Conservation (phyloP, 2,329 filamentous ascomycete genomes). For the Plenodomus biglobosus region DNA sequence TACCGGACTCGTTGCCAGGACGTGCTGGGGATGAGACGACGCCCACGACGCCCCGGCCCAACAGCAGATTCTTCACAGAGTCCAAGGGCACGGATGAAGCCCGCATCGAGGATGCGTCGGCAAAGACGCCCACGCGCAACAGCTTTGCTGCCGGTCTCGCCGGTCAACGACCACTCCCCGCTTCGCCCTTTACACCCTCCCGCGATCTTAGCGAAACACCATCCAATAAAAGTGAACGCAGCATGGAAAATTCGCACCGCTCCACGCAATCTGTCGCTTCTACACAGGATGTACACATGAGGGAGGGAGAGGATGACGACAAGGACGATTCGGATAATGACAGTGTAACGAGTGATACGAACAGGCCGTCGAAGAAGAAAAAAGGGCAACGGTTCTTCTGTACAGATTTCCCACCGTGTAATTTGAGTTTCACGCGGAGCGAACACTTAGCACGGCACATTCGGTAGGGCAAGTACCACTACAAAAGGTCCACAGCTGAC, state of each 20-base stretch:
- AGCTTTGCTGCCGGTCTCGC: slow-evolving; percentile 50
- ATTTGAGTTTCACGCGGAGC: slow-evolving; percentile 90
- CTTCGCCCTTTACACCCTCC: slow-evolving; percentile 50
- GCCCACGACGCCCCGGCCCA: slow-evolving; percentile 58
- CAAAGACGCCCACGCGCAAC: slow-evolving; percentile 65
- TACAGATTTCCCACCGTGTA: slow-evolving; percentile 91
- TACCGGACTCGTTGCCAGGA: slow-evolving; percentile 46
- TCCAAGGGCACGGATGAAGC: slow-evolving; percentile 39
- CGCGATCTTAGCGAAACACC: slow-evolving; percentile 47
- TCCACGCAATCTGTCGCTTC: slow-evolving; percentile 63
- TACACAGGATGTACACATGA: slow-evolving; percentile 74
- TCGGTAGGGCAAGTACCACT: slow-evolving; percentile 58
- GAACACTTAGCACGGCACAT: slow-evolving; percentile 96
- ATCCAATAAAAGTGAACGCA: slow-evolving; percentile 44
- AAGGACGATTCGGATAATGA: slow-evolving; percentile 53
- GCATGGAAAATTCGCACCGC: slow-evolving; percentile 61
- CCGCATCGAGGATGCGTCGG: slow-evolving; percentile 45
- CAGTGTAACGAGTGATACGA: slow-evolving; percentile 58
- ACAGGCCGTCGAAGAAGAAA: slow-evolving; percentile 86
- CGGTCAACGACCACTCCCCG: slow-evolving; percentile 51
- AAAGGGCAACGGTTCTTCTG: slow-evolving; percentile 97
- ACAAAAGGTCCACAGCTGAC: slow-evolving; percentile 26
- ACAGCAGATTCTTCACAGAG: slow-evolving; percentile 46
- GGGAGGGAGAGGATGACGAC: slow-evolving; percentile 69
- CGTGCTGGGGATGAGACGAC: slow-evolving; percentile 56